Base-by-base conservation (phyloP, 805 yeast species). In the Starmerella sp. region DNA sequence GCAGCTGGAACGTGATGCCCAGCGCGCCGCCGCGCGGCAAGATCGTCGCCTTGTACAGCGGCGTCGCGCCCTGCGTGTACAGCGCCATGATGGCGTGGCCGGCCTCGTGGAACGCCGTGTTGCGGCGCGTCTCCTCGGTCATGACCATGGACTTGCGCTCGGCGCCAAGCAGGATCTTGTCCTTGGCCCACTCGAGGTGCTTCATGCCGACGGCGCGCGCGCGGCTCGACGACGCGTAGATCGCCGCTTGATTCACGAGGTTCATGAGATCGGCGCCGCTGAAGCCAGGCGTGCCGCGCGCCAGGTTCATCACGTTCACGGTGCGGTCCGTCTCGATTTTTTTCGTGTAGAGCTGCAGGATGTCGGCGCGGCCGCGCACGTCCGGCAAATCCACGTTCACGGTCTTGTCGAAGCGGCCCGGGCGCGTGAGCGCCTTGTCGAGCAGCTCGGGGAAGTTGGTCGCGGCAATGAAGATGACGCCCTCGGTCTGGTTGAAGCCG, bases 171-270 rank as follows among this genome's bases (percentile, higher is more conserved):
- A 95, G 75, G 54, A 95, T 93, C 73, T 93, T 93, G 71, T 93
- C 99, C 71, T 93, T 93, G 44, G 99, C 98, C 98, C 98, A 93
- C 70, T 93, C 99, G 59, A 93, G 82, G 70, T 93, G 97, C 47
- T 71, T 68, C 95, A 88, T 86, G 66, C 83, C 87, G 31, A 93
- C 98, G 29, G 90, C 78, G 38, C 88, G 78, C 0, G 97, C 97
- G 61, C 86, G 84, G 65, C 84, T 80, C 66, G 89, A 96, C 32
- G 97, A 88, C 0, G 98, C 99, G 67, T 85, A 84, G 48, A 93
- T 89, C 4, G 99, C 99, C 14, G 99, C 99, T 70, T 93, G 97
- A 71, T 93, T 93, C 42, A 93, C 97, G 60, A 93, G 76, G 69
- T 93, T 93, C 82, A 87, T 86, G 60, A 93, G 75, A 63, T 90